phyloP scores from a whole-genome alignment of 331 rosid genomes.

The Malus hybrid region DNA sequence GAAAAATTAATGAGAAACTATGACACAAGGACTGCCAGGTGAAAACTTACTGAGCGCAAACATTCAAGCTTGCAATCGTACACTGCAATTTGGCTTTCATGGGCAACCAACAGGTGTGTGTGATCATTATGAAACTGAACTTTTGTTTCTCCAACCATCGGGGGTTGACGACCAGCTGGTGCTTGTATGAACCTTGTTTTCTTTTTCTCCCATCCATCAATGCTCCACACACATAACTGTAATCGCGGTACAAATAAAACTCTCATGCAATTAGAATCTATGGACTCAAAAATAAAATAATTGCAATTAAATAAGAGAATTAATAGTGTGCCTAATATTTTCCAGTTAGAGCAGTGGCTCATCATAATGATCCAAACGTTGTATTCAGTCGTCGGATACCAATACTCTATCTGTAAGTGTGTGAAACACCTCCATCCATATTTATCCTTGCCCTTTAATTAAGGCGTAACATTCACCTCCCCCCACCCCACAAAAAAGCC shows the following conservation, averaged over 20 bases:
- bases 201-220: constrained; percentile 44
- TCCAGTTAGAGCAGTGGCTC: not conserved
- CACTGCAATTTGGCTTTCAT: constrained; percentile 35
- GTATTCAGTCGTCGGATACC: not conserved
- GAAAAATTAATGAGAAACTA: no score
- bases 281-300: not conserved
- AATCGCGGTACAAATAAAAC: not conserved
- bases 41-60: constrained; percentile 26
- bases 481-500: not conserved
- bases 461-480: not conserved
- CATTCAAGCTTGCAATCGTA: constrained; percentile 41
- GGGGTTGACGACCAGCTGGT: constrained; percentile 33
- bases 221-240: constrained; percentile 38
- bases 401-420: not conserved
- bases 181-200: constrained; percentile 36
- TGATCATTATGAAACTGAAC: constrained; percentile 43
- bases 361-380: not conserved
- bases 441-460: not conserved
- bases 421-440: not conserved
- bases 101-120: constrained; percentile 29
- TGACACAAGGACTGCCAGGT: not conserved
- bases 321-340: not conserved
- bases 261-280: not conserved
- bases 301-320: not conserved
- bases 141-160: constrained; percentile 34